Conservation (phyloP, 805 yeast species). For the Wickerhamomyces hampshirensis region DNA sequence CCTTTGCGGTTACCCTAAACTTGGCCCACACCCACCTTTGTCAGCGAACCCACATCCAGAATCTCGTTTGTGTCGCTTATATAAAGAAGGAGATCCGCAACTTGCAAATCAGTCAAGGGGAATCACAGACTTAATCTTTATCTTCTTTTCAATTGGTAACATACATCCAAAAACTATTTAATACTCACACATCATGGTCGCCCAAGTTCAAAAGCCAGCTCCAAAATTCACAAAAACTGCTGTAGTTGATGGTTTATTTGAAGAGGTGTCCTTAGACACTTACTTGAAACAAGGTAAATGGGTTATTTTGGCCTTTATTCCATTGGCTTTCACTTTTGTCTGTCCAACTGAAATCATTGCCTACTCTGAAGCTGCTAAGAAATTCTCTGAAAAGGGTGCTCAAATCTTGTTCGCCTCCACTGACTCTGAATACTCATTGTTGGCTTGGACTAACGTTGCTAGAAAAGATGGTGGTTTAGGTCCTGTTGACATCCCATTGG, state of each 20-base stretch:
- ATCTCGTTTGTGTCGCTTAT: slow-evolving; percentile 4
- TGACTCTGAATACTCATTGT: slow-evolving; percentile 94
- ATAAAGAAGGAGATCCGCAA: slow-evolving; percentile 8
- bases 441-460: slow-evolving; percentile 97
- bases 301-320: slow-evolving; percentile 95
- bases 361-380: slow-evolving; percentile 90
- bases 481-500: slow-evolving; percentile 85
- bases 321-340: slow-evolving; percentile 98
- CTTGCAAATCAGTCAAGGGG: too few relatives aligned
- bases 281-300: slow-evolving; percentile 85
- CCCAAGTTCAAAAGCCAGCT: slow-evolving; percentile 91
- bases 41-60: slow-evolving; percentile 18
- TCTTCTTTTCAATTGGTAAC: too few relatives aligned
- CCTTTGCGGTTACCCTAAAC: background rate
- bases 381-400: slow-evolving; percentile 81
- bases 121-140: too few relatives aligned
- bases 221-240: slow-evolving; percentile 96
- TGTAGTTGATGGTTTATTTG: slow-evolving; percentile 93
- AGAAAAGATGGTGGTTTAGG: slow-evolving; percentile 99
- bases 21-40: slow-evolving; percentile 7
- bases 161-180: too few relatives aligned
- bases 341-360: slow-evolving; percentile 99
- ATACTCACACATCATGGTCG: slow-evolving; percentile 66
- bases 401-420: slow-evolving; percentile 95
- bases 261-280: slow-evolving; percentile 90